Evolutionary conservation across 257 asterid genomes (phyloP), one percentile per base, ranked within the genome.

Genomic region (Gentiana dahurica): DNA sequence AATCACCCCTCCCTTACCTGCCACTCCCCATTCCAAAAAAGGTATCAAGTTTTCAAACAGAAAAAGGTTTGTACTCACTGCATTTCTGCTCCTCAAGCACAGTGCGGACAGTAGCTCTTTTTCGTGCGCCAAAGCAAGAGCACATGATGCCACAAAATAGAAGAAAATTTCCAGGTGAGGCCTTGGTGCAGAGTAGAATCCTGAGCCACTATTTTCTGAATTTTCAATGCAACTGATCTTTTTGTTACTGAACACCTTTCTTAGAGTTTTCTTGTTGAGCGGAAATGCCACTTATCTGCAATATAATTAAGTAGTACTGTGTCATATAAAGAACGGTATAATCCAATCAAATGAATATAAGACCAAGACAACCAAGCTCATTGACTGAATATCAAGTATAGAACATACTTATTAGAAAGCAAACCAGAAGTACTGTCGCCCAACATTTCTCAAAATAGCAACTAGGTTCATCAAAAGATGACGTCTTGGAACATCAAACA

Each of bases 61-160:
- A 53, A 37, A 53, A 65, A 61, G 3, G 62, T 64, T 51, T 58
- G 39, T 36, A 81, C 95, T 86, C 72, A 92, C 99, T 75, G 60
- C 95, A 88, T 72, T 59, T 65, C 49, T 76, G 86, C 64, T 91
- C 97, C 52, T 57, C 62, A 74, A 81, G 75, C 68, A 78, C 83
- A 8, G 78, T 77, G 65, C 74, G 83, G 47, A 55, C 76, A 36
- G 72, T 55, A 58, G 62, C 12, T 45, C 53, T 57, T 57, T 57
- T 57, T 75, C 75, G 83, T 46, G 99, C 69, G 45, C 80, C 94
- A 71, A 74, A 86, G 75, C 99, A 92, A 8, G 97, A 91, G 68
- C 99, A 92, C 47, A 88, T 11, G 41, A 92, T 58, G 36, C 75
- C 76, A 56, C 99, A 88, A 54, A 94, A 84, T 7, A 85, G 62